Base-by-base conservation (phyloP, 768 basidiomycete genomes). In the Mrakia gelida region DNA sequence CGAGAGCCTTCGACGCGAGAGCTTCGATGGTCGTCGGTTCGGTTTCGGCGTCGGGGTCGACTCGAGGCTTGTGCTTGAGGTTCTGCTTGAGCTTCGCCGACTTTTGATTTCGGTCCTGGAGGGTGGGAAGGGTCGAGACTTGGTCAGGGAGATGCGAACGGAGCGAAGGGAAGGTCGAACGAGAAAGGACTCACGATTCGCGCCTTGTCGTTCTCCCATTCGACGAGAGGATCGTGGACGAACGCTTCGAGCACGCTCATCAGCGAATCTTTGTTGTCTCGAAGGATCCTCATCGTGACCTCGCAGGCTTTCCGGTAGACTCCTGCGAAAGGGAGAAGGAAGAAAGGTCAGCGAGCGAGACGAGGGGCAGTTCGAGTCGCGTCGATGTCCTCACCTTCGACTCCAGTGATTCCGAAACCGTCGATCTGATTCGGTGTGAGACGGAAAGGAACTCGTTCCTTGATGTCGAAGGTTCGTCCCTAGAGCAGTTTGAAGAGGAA, bases 211-310 rank as follows among this genome's bases (percentile, higher is more conserved):
- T 93, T 91, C 79, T 93, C 92, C 93, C 95, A 98, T 84, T 98
- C 96, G 45, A 95, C 91, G 3, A 99, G 88, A 1, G 97, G 97
- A 84, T 99, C 97, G 81, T 98, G 96, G 43, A 95, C 90, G 83
- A 98, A 98, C 1, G 97, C 93, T 82, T 98, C 96, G 56, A 99
- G 88, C 0, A 98, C 93, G 83, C 91, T 95, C 91, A 95, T 94
- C 75, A 99, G 86, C 61, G 91, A 91, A 83, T 98, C 95, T 84
- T 91, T 92, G 87, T 98, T 95, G 80, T 91, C 89, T 43, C 94
- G 90, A 34, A 99, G 87, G 54, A 97, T 85, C 78, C 91, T 89
- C 86, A 99, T 87, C 3, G 94, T 92, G 78, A 96, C 89, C 85
- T 98, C 95, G 82, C 93, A 94, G 0, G 95, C 90, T 71, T 91